Evolutionary conservation across 208 protist genomes (phyloP), one percentile per base, ranked within the genome.

Genomic region (Leishmania amazonensis): DNA sequence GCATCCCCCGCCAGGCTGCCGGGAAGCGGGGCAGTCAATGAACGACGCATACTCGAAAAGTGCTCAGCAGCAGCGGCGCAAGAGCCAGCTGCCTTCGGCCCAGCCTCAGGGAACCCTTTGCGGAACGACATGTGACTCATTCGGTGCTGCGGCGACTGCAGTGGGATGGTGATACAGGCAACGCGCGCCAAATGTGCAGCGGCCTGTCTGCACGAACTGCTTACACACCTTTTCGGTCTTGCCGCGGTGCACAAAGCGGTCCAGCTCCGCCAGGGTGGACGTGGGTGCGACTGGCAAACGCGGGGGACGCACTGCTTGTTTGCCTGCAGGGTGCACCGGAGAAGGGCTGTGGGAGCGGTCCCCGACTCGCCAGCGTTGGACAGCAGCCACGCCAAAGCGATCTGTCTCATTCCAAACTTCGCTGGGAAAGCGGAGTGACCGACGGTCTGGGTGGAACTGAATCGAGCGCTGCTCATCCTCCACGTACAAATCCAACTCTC

Each of bases 141-240:
- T 21, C 53, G 57, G 28, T 21, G 42, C 35, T 31, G 13, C 54
- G 42, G 62, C 58, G 0, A 1, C 42, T 38, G 13, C 57, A 31
- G 2, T 62, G 19, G 72, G 54, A 85, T 97, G 94, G 73, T 95
- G 91, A 76, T 91, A 97, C 45, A 96, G 87, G 76, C 94, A 97
- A 17, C 92, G 90, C 19, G 91, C 87, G 15, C 94, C 94, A 79
- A 91, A 96, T 40, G 78, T 83, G 87, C 94, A 97, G 54, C 60
- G 76, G 15, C 94, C 94, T 21, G 40, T 90, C 68, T 78, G 58
- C 54, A 82, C 31, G 75, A 93, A 97, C 67, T 94, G 87, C 40
- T 87, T 89, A 80, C 94, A 97, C 78, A 97, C 78, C 79, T 94
- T 97, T 47, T 51, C 19, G 1, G 28, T 28, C 51, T 65, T 78